A percentile compares a stretch with the other conserved stretches of the same genome.
These are phyloP conservation scores for Marvania coccoides DNA, from an alignment of 139 green algal species.

Conservation along the genomic window DNA sequence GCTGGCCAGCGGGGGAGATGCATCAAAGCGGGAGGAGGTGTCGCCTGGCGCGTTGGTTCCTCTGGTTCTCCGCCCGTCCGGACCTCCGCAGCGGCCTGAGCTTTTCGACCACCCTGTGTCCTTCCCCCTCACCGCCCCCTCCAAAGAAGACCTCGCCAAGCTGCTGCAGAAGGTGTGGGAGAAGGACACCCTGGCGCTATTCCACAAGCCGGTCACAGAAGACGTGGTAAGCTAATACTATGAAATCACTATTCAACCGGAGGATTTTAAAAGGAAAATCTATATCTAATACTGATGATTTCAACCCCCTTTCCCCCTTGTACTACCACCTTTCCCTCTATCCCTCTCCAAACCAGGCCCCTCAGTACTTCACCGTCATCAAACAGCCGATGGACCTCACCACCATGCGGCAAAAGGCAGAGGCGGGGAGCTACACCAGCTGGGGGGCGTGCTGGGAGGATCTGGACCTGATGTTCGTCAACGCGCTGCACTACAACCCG, in stretches of 20 bases:
- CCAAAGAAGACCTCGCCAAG: constrained; percentile 20
- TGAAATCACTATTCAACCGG: no score
- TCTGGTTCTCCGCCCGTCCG: no score
- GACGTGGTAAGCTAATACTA: constrained; percentile 30
- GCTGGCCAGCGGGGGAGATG: no score
- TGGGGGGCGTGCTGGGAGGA: constrained; percentile 41
- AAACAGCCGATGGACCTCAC: constrained; percentile 75
- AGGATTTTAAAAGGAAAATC: no score
- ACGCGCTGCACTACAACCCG: constrained; percentile 54
- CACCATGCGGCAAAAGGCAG: constrained; percentile 56
- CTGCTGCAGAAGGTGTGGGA: constrained; percentile 39
- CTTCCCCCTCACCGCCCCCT: no score
- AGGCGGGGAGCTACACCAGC: constrained; percentile 29
- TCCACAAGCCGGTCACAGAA: constrained; percentile 54
- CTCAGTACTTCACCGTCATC: constrained; percentile 52
- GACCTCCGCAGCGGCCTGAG: no score
- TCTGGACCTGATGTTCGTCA: constrained; percentile 54
- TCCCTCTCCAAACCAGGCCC: constrained; percentile 24
- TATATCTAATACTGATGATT: background rate
- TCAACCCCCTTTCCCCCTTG: background rate
- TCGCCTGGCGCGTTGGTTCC: no score
- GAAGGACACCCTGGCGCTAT: constrained; percentile 43
- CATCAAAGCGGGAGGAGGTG: no score
- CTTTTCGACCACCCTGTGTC: no score
- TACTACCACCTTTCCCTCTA: background rate